Percentiles rank a stretch among this genome's conserved stretches.
phyloP scores from a whole-genome alignment of 2,329 filamentous ascomycete species.

The Aspergillus latus region DNA sequence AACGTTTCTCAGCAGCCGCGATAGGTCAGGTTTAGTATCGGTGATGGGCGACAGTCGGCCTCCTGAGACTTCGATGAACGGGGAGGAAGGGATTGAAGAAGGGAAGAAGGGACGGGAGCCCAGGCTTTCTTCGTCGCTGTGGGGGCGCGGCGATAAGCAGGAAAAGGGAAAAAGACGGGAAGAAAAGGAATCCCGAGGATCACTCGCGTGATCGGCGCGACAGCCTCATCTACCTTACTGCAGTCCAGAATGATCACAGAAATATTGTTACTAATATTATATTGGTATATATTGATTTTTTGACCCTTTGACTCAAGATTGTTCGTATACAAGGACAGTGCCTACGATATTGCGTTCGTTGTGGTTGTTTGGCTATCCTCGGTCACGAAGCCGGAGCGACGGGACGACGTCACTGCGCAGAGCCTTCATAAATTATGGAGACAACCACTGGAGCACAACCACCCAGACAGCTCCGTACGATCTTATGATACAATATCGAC shows the following conservation, averaged over 20 bases:
- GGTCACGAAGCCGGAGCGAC: not conserved
- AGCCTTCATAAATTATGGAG: slow-evolving; percentile 8
- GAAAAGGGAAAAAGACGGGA: slow-evolving; percentile 16
- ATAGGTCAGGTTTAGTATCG: not conserved
- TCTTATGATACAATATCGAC: slow-evolving; percentile 8
- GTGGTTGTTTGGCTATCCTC: not conserved
- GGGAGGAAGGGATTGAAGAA: slow-evolving; percentile 7
- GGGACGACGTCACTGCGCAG: slow-evolving; percentile 19
- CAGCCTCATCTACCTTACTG: not conserved
- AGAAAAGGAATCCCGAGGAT: slow-evolving; percentile 19
- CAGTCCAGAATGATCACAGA: not conserved
- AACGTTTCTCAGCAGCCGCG: slow-evolving; percentile 11
- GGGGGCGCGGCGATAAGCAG: slow-evolving; percentile 17
- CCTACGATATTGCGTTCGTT: not conserved
- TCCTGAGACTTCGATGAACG: slow-evolving; percentile 2
- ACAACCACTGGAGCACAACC: not conserved
- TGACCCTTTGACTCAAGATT: not conserved
- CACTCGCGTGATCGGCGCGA: slow-evolving; percentile 26
- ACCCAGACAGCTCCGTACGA: not conserved
- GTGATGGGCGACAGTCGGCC: not conserved
- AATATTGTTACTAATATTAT: not conserved
- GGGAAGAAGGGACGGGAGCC: slow-evolving; percentile 4
- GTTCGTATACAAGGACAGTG: not conserved
- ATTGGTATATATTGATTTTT: not conserved
- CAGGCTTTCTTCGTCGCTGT: slow-evolving; percentile 3